These are phyloP conservation scores for Umbelopsis ramanniana DNA, from an alignment of 192 early-diverging fungal species.

Conservation along the genomic window DNA sequence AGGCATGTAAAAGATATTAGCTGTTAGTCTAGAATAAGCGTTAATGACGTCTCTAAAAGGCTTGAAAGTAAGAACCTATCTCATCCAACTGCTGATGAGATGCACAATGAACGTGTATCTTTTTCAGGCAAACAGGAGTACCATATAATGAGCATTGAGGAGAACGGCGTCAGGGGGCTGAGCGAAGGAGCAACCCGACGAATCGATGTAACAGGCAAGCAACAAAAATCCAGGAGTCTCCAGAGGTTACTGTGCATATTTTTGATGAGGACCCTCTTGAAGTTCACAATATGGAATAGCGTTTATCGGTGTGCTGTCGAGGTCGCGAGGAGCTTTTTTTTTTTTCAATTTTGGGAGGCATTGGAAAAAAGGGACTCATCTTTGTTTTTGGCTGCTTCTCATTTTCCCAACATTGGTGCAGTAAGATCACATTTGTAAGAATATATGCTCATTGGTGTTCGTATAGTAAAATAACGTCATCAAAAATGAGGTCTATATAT, in stretches of 20 bases:
- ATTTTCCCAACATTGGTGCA: not conserved
- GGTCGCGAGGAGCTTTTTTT: not conserved
- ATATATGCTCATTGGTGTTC: too few species aligned
- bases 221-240: not conserved
- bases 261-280: constrained; percentile 11
- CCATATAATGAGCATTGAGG: constrained; percentile 1
- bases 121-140: not conserved
- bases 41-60: too few species aligned
- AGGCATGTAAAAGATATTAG: not conserved
- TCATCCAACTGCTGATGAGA: not conserved
- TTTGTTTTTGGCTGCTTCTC: too few species aligned
- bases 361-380: not conserved
- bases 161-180: constrained; percentile 10
- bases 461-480: too few species aligned
- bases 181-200: constrained; percentile 12
- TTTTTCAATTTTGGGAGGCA: not conserved
- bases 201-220: not conserved
- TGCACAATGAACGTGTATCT: not conserved
- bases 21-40: too few species aligned
- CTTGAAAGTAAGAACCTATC: too few species aligned
- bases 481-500: not conserved
- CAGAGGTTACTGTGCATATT: not conserved
- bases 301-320: not conserved
- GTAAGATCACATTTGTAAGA: not conserved
- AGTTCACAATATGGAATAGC: not conserved